Evolutionary conservation across 768 basidiomycete species (phyloP), one percentile per base, ranked within the genome.

Genomic region (Mycena epipterygia): DNA sequence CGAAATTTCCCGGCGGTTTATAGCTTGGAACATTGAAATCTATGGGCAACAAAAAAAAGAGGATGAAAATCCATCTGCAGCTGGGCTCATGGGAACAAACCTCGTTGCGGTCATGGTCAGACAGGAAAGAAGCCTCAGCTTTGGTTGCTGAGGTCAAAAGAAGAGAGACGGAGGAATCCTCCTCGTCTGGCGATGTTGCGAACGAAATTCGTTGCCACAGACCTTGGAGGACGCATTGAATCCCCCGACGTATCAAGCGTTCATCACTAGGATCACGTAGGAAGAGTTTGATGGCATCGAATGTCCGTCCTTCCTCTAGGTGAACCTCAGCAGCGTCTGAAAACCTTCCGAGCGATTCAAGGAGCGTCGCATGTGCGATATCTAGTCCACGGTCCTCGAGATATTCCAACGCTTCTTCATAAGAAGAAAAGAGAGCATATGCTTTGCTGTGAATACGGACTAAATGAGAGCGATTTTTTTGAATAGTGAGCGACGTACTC

Each of bases 391-490:
- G 83, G 5, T 88, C 84, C 62, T 90, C 86, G 21, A 90, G 81
- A 67, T 89, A 93, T 41, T 86, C 84, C n/a, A 90, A 70, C 23
- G 83, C 82, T 25, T 90, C 88, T 25, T 92, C 87, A 0, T 83
- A 78, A 0, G 84, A 80, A 0, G 80, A 68, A 67, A 93, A 93
- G 4, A 93, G 75, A 9, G 77, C 70, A 63, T 79, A 62, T 27
- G 84, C 85, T 76, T 86, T 80, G 25, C 92, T 92, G 41, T 63
- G 49, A 55, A 70, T 65, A 13, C 51, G 6, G 21, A 37, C 57
- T 49, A 63, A 55, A 53, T 16, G 30, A 12, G 37, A 64, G 33
- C 9, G 0, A 39, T 12, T 44, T 19, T 13, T 41, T 13, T n/a
- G n/a, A 13, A 63, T 30, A 49, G 41, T 23, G 21, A 53, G 42